These are phyloP conservation scores for Turritis glabra DNA, from an alignment of 345 rosid species.

Conservation along the genomic window DNA sequence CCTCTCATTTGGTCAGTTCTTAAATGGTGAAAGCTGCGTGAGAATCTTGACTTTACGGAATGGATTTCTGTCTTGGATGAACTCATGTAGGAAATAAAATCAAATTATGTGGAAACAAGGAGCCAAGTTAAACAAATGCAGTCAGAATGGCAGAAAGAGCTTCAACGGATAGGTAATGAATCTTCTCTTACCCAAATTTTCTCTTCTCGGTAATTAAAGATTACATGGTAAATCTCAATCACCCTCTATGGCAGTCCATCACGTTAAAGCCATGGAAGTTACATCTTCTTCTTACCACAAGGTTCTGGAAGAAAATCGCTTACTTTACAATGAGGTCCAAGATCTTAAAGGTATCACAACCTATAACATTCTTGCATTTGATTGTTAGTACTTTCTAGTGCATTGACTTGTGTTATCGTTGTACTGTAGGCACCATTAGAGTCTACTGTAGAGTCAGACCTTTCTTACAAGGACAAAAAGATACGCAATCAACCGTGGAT, in stretches of 20 bases:
- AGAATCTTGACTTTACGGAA: neutral
- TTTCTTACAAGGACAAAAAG: conserved; percentile 66
- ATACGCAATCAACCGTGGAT: conserved; percentile 71
- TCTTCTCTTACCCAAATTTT: neutral
- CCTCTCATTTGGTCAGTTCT: neutral
- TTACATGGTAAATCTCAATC: neutral
- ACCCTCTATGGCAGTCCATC: conserved; percentile 50
- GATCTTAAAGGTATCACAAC: conserved; percentile 78
- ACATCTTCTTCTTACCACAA: conserved; percentile 77
- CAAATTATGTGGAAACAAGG: conserved; percentile 50
- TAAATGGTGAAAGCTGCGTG: neutral
- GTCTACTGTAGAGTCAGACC: conserved; percentile 94
- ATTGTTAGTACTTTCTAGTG: neutral
- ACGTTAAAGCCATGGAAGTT: conserved; percentile 73
- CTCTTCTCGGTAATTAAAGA: neutral
- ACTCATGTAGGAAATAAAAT: conserved; percentile 59
- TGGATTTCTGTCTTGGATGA: neutral
- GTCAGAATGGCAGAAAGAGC: conserved; percentile 65
- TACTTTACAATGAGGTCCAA: conserved; percentile 96
- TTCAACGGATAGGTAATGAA: conserved; percentile 57
- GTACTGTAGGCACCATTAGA: conserved; percentile 72
- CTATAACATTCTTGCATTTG: neutral
- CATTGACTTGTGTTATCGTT: conserved; percentile 16
- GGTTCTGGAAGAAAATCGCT: conserved; percentile 86
- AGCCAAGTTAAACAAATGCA: conserved; percentile 63